Percentiles rank a stretch among this genome's conserved stretches.
phyloP scores from a whole-genome alignment of 306 rosid genomes.

The Pueraria montana region DNA sequence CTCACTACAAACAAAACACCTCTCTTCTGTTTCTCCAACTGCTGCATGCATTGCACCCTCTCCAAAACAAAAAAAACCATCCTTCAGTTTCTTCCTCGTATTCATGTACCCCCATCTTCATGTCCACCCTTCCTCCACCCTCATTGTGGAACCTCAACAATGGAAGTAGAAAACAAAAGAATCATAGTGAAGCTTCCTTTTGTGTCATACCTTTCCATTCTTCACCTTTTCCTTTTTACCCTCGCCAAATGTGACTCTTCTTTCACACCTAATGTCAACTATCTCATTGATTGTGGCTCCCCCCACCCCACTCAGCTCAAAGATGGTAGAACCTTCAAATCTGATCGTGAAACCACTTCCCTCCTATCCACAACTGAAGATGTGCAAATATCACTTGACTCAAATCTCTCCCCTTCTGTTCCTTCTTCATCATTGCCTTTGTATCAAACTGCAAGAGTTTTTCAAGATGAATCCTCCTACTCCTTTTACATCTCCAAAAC shows the following conservation, averaged over 20 bases:
- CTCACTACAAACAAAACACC: conserved; percentile 52
- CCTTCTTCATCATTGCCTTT: conserved; percentile 61
- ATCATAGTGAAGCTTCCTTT: conserved; percentile 38
- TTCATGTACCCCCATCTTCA: conserved; percentile 27
- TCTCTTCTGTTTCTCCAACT: conserved; percentile 41
- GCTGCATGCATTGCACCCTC: conserved; percentile 9
- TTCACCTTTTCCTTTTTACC: conserved; percentile 34
- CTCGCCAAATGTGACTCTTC: conserved; percentile 21
- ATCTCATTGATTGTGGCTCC: conserved; percentile 83
- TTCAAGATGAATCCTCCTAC: conserved; percentile 62
- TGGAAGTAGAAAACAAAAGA: conserved; percentile 52
- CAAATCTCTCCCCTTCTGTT: conserved; percentile 45
- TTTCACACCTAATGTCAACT: conserved; percentile 65
- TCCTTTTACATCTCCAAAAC: conserved; percentile 67
- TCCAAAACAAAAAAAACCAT: neutral
- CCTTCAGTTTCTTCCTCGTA: conserved; percentile 22
- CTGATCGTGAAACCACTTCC: conserved; percentile 74
- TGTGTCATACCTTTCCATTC: conserved; percentile 40
- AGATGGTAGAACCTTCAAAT: conserved; percentile 79
- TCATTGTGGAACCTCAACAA: conserved; percentile 35
- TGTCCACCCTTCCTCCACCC: neutral
- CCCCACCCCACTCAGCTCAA: conserved; percentile 49
- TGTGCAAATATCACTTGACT: conserved; percentile 54
- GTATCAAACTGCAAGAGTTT: conserved; percentile 66
- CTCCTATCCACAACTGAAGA: conserved; percentile 71